A percentile compares a stretch with the other conserved stretches of the same genome.
Conservation (phyloP, 352 stramenopile genomes). For the Phytophthora megakarya region DNA sequence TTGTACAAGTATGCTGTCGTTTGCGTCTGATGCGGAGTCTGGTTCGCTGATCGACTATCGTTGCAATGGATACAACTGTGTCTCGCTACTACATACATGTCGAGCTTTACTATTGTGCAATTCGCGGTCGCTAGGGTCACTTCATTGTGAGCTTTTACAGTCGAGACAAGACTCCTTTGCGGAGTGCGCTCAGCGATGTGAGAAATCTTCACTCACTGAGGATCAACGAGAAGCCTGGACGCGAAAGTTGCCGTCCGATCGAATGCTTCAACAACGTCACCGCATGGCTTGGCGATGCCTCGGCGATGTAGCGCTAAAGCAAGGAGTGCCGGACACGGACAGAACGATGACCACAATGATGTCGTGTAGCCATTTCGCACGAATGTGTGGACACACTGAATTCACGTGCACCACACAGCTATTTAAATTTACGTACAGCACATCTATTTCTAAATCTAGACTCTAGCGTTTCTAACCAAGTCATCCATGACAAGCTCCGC, state of each 20-base stretch:
- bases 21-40: background rate
- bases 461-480: slow-evolving; percentile 13
- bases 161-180: slow-evolving; percentile 2
- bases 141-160: slow-evolving; percentile 7
- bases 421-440: too few species aligned
- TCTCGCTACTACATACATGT: slow-evolving; percentile 10
- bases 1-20: background rate
- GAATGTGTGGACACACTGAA: background rate
- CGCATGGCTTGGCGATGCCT: slow-evolving; percentile 1
- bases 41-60: background rate
- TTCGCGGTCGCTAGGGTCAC: background rate
- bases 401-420: background rate
- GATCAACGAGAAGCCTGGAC: background rate
- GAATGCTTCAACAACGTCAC: slow-evolving; percentile 22
- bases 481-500: slow-evolving; percentile 35
- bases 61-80: background rate
- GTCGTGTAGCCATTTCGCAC: too few species aligned
- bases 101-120: background rate
- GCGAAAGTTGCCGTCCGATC: background rate
- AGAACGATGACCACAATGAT: too few species aligned
- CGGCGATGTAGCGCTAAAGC: background rate
- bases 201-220: too few species aligned
- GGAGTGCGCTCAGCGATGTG: slow-evolving; percentile 3
- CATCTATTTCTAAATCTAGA: slow-evolving; percentile 20
- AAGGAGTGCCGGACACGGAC: background rate